These are phyloP conservation scores for Wickerhamiella kurtzmanii DNA, from an alignment of 805 yeast genomes.

Conservation along the genomic window DNA sequence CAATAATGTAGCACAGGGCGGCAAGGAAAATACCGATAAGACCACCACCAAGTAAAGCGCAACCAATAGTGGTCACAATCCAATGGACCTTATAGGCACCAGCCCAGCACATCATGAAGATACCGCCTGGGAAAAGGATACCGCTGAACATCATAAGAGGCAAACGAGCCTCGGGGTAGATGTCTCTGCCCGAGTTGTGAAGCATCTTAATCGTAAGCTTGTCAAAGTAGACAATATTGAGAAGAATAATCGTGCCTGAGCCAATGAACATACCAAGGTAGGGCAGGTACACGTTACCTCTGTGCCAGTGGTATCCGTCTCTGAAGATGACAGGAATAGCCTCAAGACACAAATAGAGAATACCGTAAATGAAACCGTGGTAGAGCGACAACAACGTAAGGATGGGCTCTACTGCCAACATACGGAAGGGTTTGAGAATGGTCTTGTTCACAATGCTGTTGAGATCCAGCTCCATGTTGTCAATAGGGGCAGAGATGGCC, in stretches of 20 bases:
- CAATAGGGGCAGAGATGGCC: conserved; percentile 85
- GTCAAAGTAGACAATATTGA: conserved; percentile 41
- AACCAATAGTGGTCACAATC: conserved; percentile 47
- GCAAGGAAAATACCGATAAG: conserved; percentile 46
- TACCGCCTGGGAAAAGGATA: conserved; percentile 58
- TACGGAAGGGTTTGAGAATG: conserved; percentile 50
- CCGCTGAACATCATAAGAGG: conserved; percentile 65
- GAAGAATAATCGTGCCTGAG: conserved; percentile 40
- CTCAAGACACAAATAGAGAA: conserved; percentile 56
- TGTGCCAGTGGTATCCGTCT: conserved; percentile 42
- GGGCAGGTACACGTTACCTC: conserved; percentile 63
- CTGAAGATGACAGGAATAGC: conserved; percentile 65
- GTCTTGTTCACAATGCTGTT: conserved; percentile 50
- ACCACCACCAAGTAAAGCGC: conserved; percentile 40
- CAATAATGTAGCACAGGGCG: conserved; percentile 46
- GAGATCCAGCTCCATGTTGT: conserved; percentile 42
- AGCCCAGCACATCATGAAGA: conserved; percentile 81
- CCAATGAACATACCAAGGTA: conserved; percentile 68
- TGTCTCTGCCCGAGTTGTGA: conserved; percentile 40
- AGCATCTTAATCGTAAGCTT: conserved; percentile 36
- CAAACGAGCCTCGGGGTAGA: conserved; percentile 69
- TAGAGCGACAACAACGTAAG: conserved; percentile 53
- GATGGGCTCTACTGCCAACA: conserved; percentile 62
- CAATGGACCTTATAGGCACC: conserved; percentile 64
- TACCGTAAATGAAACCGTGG: conserved; percentile 69